Evolutionary conservation across 139 green algal species (phyloP).

Genomic region (Bryopsis sp.): DNA sequence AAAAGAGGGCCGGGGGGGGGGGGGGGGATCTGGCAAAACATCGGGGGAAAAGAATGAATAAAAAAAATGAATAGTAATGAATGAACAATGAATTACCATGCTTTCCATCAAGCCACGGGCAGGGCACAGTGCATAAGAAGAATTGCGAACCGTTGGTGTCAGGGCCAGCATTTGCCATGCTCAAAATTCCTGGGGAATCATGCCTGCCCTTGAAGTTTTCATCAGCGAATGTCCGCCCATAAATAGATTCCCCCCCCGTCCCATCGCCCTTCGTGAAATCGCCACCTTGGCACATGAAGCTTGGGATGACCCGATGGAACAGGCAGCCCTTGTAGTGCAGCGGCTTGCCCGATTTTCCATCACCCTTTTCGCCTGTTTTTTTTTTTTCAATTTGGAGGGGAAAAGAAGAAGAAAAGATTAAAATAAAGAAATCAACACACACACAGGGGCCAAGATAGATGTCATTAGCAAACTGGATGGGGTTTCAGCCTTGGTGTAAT

Average conservation of each 20-base stretch:
- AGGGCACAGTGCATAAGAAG: conserved; percentile 61
- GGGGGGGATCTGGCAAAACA: too few species aligned
- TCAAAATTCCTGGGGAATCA: conserved; percentile 47
- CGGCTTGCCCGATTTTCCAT: conserved; percentile 59
- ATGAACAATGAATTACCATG: conserved; percentile 41
- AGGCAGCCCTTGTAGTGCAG: conserved; percentile 74
- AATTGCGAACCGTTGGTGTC: conserved; percentile 68
- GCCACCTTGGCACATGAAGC: conserved; percentile 65
- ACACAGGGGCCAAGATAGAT: too few species aligned
- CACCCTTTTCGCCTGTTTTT: conserved; percentile 69
- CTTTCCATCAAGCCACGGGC: conserved; percentile 70
- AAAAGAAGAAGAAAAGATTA: too few species aligned
- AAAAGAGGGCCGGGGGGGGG: too few species aligned
- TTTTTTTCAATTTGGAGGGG: too few species aligned
- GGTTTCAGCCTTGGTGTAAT: too few species aligned
- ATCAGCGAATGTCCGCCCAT: conserved; percentile 68
- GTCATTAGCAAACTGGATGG: too few species aligned
- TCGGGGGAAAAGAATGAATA: too few species aligned
- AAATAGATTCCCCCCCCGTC: conserved; percentile 81
- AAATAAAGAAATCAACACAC: too few species aligned
- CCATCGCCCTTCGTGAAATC: conserved; percentile 62
- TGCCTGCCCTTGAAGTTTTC: conserved; percentile 89
- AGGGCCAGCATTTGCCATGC: conserved; percentile 59
- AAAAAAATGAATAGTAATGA: neutral
- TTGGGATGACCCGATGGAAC: conserved; percentile 69